phyloP scores from a whole-genome alignment of 495 filamentous ascomycete species.

The Aspergillus mulundensis region DNA sequence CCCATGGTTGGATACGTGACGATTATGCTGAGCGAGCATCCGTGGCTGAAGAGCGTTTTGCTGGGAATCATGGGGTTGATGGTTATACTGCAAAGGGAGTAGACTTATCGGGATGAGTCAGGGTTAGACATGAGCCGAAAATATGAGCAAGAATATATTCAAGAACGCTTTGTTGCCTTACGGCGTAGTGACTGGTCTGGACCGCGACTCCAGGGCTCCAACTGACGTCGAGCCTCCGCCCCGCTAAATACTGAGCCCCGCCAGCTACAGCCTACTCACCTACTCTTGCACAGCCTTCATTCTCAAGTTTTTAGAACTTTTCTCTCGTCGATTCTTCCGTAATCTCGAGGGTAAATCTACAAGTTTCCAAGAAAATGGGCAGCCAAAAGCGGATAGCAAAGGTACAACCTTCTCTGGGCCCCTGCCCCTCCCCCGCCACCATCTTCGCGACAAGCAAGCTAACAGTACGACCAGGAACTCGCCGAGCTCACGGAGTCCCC shows the following conservation, averaged over 20 bases:
- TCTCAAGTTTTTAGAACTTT: constrained; percentile 12
- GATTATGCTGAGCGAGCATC: constrained; percentile 92
- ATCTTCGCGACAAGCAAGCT: constrained; percentile 3
- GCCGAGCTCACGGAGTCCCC: constrained; percentile 61
- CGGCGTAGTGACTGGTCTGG: neutral
- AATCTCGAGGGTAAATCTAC: neutral
- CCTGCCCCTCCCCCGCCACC: neutral
- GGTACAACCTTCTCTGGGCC: constrained; percentile 28
- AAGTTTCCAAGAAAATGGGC: constrained; percentile 30
- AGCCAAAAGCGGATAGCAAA: constrained; percentile 61
- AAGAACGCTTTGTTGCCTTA: too few relatives aligned
- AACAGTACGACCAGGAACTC: constrained; percentile 56
- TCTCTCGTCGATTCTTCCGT: neutral
- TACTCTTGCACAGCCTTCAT: constrained; percentile 4
- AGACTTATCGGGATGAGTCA: neutral
- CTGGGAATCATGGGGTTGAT: constrained; percentile 92
- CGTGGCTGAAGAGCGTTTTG: constrained; percentile 94
- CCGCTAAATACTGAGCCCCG: constrained; percentile 26
- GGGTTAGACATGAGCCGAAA: neutral
- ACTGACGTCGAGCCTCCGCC: constrained; percentile 26
- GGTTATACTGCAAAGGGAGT: constrained; percentile 87
- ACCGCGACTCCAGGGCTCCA: neutral
- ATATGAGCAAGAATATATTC: neutral
- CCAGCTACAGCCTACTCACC: constrained; percentile 2
- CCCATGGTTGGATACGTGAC: constrained; percentile 97